Base-by-base conservation (phyloP, 495 filamentous ascomycete genomes). In the Elasticomyces elasticus region DNA sequence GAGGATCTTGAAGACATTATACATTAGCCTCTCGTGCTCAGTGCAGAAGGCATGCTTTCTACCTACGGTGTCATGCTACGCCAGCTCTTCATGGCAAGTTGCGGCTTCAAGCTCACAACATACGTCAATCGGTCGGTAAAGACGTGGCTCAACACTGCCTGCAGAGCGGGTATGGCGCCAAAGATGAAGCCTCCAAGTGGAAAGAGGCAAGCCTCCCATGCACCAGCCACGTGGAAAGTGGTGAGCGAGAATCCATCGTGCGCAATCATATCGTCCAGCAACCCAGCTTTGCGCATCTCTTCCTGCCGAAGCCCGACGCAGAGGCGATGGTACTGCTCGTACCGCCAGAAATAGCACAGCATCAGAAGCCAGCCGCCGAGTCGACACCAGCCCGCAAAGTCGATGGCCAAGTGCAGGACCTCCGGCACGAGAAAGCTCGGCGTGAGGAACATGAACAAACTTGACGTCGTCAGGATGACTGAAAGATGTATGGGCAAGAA, bases 101-200 rank as follows among this genome's bases (percentile, higher is more conserved):
- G 49, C 55, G 59, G 59, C 65, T 85, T 86, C 69, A 80, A 79
- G 64, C 78, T 83, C 52, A 85, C 81, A 2, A 76, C 73, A 67
- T 85, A 86, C 19, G 80, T 79, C 52, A 86, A 55, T 48, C 80
- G 72, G 30, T 82, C 65, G 0, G 81, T 84, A 73, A 78, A 84
- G 62, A 86, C 81, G 61, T 86, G 82, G 52, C 71, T 76, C 46
- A 85, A 64, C 41, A 82, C 78, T 0, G 82, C 82, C 28, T 84
- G 78, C 4, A 76, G 68, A 10, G 76, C 76, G 0, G 82, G 82
- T 9, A 85, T 73, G 3, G 77, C 73, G 20, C 82, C 82, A 55
- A 76, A 85, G 3, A 83, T 52, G 1, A 78, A 77, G 23, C 79
- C 82, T 11, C 79, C 79, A 13, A 84, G 62, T 0, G 79, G 79